Conservation (phyloP, 2,329 filamentous ascomycete species). For the Pestalotiopsis sp. region DNA sequence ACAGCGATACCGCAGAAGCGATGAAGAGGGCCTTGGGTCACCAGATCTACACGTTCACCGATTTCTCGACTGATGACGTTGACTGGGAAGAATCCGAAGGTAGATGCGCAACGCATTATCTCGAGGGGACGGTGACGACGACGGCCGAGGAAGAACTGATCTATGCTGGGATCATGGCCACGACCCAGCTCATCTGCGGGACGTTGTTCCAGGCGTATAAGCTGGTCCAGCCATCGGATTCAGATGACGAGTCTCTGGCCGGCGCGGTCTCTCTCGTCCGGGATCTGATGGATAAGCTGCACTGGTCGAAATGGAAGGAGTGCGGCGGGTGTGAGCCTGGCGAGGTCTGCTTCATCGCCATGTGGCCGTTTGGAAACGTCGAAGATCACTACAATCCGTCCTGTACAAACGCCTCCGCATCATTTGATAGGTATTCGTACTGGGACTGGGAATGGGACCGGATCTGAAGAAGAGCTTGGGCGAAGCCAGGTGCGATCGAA, state of each 20-base stretch:
- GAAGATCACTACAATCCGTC: slow-evolving; percentile 33
- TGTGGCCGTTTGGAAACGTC: slow-evolving; percentile 39
- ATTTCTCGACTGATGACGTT: slow-evolving; percentile 38
- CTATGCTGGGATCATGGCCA: slow-evolving; percentile 39
- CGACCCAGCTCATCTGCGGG: slow-evolving; percentile 20
- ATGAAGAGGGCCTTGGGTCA: slow-evolving; percentile 35
- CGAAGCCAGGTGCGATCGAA: background rate
- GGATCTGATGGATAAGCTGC: slow-evolving; percentile 29
- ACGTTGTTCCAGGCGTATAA: slow-evolving; percentile 31
- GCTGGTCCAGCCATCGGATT: slow-evolving; percentile 22
- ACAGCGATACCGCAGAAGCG: slow-evolving; percentile 26
- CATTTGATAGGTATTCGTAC: background rate
- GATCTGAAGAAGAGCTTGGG: background rate
- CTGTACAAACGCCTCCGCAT: slow-evolving; percentile 22
- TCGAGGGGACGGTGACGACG: slow-evolving; percentile 27
- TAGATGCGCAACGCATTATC: slow-evolving; percentile 51
- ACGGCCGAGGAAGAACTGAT: slow-evolving; percentile 48
- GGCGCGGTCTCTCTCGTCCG: slow-evolving; percentile 11
- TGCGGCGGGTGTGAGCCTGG: slow-evolving; percentile 33
- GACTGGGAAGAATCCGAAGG: slow-evolving; percentile 40
- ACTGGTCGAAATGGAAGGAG: slow-evolving; percentile 38
- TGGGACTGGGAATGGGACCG: background rate
- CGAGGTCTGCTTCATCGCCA: slow-evolving; percentile 40
- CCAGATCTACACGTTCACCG: slow-evolving; percentile 45
- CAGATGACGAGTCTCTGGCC: slow-evolving; percentile 12